Evolutionary conservation across 805 yeast genomes (phyloP).

Genomic region (Pichia sporocuriosa): DNA sequence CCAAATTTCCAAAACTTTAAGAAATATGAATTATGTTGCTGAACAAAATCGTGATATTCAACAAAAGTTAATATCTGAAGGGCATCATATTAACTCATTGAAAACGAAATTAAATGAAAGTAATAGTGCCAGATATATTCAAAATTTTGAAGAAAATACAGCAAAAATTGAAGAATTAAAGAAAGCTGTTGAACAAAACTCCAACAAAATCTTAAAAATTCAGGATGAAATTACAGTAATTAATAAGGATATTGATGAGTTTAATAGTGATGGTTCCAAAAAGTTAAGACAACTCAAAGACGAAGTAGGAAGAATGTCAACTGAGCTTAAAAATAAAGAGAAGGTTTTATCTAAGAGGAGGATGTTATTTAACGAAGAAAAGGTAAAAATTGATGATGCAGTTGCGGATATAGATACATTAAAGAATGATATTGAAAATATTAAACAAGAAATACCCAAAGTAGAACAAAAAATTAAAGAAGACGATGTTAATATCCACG

Average conservation of each 20-base stretch:
- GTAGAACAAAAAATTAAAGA: constrained; percentile 24
- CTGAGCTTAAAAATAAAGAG: constrained; percentile 33
- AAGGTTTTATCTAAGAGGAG: constrained; percentile 38
- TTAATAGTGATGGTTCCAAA: constrained; percentile 68
- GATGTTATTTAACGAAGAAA: constrained; percentile 52
- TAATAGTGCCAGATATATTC: constrained; percentile 48
- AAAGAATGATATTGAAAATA: constrained; percentile 36
- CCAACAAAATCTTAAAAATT: constrained; percentile 32
- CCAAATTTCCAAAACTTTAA: constrained; percentile 34
- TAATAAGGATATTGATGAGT: constrained; percentile 77
- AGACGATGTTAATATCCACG: constrained; percentile 24
- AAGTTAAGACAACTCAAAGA: constrained; percentile 60
- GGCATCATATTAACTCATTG: constrained; percentile 53
- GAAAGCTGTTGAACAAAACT: constrained; percentile 39
- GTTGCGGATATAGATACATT: constrained; percentile 46
- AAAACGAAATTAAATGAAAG: constrained; percentile 50
- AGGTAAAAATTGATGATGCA: constrained; percentile 65
- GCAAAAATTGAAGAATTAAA: constrained; percentile 34
- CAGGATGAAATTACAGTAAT: constrained; percentile 43
- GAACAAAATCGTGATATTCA: constrained; percentile 49
- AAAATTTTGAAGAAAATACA: constrained; percentile 25
- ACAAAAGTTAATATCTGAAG: constrained; percentile 48
- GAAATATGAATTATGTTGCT: constrained; percentile 36
- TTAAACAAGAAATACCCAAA: constrained; percentile 31
- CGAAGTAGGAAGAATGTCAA: constrained; percentile 41